Conservation (phyloP, 2,329 filamentous ascomycete genomes). For the Colletotrichum gigasporum region DNA sequence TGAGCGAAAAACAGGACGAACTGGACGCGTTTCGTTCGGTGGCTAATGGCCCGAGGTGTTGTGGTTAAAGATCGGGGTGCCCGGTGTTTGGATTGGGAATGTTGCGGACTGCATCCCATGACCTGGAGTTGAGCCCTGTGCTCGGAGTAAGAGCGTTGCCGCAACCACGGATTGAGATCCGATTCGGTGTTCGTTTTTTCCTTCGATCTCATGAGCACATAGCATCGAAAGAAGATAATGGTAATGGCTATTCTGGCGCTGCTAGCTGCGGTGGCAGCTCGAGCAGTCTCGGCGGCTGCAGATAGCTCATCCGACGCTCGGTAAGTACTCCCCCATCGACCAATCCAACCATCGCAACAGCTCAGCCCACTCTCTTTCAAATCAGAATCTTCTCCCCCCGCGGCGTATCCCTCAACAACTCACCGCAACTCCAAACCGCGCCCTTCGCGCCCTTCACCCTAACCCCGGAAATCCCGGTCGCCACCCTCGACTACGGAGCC, state of each 20-base stretch:
- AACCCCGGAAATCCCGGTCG: slow-evolving; percentile 15
- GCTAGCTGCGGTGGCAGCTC: not conserved
- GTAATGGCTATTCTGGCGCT: not conserved
- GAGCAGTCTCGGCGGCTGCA: not conserved
- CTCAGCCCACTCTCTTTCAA: not conserved
- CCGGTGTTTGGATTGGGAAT: not conserved
- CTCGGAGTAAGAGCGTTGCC: too few relatives aligned
- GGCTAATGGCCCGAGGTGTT: not conserved
- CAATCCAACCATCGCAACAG: not conserved
- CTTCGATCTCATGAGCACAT: not conserved
- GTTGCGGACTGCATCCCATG: not conserved
- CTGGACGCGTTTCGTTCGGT: not conserved
- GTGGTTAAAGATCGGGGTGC: too few relatives aligned
- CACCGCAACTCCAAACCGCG: not conserved
- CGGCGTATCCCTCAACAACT: not conserved
- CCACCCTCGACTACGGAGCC: slow-evolving; percentile 42
- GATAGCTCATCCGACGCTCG: not conserved
- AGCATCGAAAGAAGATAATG: too few relatives aligned
- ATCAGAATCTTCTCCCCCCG: not conserved
- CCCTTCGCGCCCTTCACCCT: slow-evolving; percentile 6
- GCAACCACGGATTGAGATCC: too few relatives aligned
- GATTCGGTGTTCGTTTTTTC: not conserved
- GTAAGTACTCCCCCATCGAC: not conserved
- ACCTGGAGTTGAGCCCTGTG: too few relatives aligned
- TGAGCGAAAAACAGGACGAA: not conserved